A percentile compares a stretch with the other conserved stretches of the same genome.
Evolutionary conservation across 305 asterid species (phyloP).

Genomic region (Stenogyne calaminthoides): DNA sequence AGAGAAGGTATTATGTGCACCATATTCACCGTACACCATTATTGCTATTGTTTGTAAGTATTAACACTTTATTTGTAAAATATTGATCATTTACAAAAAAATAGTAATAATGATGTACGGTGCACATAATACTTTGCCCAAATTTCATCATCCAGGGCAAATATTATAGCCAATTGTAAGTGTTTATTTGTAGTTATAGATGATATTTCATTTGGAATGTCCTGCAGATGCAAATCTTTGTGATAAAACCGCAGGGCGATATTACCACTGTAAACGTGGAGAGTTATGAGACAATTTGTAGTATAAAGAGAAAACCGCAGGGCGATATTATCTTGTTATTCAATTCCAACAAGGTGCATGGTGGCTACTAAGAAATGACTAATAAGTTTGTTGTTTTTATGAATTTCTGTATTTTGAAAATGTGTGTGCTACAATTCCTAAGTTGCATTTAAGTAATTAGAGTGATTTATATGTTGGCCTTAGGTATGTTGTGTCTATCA

Average conservation of each 20-base stretch:
- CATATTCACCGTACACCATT: neutral
- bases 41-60: no score
- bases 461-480: neutral
- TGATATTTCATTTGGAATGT: neutral
- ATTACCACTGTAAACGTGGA: neutral
- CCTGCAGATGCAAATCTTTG: neutral
- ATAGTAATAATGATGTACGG: no score
- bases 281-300: neutral
- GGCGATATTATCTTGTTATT: neutral
- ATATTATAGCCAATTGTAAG: no score
- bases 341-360: neutral
- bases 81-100: neutral
- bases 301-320: neutral
- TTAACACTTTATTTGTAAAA: no score
- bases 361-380: neutral
- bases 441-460: neutral
- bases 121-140: no score
- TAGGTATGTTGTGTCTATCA: neutral
- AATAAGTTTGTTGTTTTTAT: neutral
- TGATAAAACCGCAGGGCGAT: neutral
- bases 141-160: no score
- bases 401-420: neutral
- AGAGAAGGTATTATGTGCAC: neutral
- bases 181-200: no score
- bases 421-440: no score